These are phyloP conservation scores for Saccharomyces uvarum DNA, from an alignment of 1,139 yeast genomes.

Conservation along the genomic window DNA sequence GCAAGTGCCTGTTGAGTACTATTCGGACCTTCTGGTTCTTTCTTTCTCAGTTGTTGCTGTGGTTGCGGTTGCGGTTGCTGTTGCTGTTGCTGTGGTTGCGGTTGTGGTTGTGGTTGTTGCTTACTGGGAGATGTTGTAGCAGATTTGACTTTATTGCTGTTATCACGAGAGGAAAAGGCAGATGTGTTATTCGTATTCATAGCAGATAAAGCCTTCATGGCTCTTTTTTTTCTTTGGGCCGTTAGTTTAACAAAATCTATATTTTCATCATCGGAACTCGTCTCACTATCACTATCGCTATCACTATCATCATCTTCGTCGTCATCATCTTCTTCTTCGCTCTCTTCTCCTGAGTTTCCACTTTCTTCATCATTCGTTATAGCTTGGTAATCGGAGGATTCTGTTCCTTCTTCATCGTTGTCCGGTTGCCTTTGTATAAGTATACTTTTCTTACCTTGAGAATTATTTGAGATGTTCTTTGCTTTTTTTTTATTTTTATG, in stretches of 20 bases:
- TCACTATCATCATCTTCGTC: constrained; percentile 35
- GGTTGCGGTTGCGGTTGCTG: background rate
- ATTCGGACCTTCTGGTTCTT: background rate
- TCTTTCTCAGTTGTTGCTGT: background rate
- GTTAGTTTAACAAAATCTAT: constrained; percentile 66
- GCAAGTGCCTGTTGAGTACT: constrained; percentile 36
- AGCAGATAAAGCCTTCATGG: constrained; percentile 45
- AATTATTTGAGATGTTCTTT: constrained; percentile 21
- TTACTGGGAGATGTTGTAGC: background rate
- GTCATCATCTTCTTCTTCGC: constrained; percentile 29
- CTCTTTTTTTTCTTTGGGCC: constrained; percentile 53
- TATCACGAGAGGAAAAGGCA: background rate
- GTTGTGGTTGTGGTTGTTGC: background rate
- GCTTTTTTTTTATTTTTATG: constrained; percentile 12
- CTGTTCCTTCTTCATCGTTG: constrained; percentile 16
- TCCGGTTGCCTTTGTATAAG: constrained; percentile 23
- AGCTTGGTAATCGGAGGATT: constrained; percentile 20
- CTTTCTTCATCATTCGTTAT: constrained; percentile 13
- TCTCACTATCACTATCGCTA: constrained; percentile 35
- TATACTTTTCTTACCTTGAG: constrained; percentile 26
- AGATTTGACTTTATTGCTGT: background rate
- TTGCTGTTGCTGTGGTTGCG: constrained; percentile 1
- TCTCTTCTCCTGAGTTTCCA: constrained; percentile 25
- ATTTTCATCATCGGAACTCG: constrained; percentile 58
- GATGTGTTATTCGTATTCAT: constrained; percentile 14